Evolutionary conservation across 495 filamentous ascomycete genomes (phyloP), one percentile per base, ranked within the genome.

Genomic region (Annulohypoxylon stygium): DNA sequence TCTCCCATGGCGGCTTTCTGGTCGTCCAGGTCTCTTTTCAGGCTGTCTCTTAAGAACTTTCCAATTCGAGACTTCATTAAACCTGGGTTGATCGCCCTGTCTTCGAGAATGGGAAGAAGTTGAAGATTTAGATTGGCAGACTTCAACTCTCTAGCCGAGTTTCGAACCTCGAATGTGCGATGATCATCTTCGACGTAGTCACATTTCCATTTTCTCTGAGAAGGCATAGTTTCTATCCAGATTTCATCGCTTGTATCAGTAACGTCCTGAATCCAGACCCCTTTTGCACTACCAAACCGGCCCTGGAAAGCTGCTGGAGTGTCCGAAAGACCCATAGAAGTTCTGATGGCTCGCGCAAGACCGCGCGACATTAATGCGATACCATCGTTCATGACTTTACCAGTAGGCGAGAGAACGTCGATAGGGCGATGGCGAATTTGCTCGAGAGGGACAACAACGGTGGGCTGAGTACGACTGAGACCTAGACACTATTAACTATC

Each of bases 211-310:
- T 98, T 98, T 6, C 89, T 75, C 69, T 98, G 95, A 0, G 92
- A 95, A 4, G 89, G 85, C 2, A 87, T 91, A 6, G 97, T 90
- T 64, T 93, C 88, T 62, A 98, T 93, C 90, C 92, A 97, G 8
- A 86, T 81, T 0, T 83, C 76, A 36, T 79, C 75, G 7, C 62
- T 71, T 3, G 77, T 76, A 66, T 86, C 82, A 6, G 64, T 81
- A 8, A 83, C 83, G 70, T 91, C 89, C 14, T 95, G 85, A 80
- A 95, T 88, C 95, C 95, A 98, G 45, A 98, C 81, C 2, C 96
- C 96, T 79, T 98, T 98, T 1, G 93, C 93, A 5, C 92, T 90
- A 2, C 90, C 92, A 68, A 98, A 89, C 45, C 95, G 86, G 10
- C 85, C 95, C 81, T 98, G 95, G 59, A 97, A 91, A 6, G 86